Percentiles rank a stretch among this genome's conserved stretches.
Evolutionary conservation across 768 basidiomycete species (phyloP).

Genomic region (Trametes punicea): DNA sequence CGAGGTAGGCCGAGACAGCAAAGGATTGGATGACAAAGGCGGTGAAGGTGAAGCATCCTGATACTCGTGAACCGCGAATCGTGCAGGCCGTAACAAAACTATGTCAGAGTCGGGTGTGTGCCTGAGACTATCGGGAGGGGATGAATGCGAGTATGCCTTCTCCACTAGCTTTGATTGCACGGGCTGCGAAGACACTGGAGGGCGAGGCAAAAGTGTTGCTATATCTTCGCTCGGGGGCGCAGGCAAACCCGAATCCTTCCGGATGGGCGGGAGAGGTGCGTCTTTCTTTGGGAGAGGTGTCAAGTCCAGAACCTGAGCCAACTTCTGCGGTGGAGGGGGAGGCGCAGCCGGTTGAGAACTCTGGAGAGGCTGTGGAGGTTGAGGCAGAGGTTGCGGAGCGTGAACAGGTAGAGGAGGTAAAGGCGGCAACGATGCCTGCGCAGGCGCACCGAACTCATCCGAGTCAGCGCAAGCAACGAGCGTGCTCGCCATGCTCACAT

Average conservation of each 20-base stretch:
- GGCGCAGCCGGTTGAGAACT: background rate
- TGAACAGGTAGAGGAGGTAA: background rate
- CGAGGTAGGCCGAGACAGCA: constrained; percentile 13
- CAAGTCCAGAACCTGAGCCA: constrained; percentile 9
- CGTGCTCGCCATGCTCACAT: constrained; percentile 26
- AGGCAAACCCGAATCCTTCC: constrained; percentile 9
- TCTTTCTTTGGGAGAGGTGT: constrained; percentile 12
- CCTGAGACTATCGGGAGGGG: background rate
- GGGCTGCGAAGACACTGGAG: background rate
- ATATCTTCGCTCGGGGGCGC: constrained; percentile 11
- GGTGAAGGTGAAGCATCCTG: constrained; percentile 13
- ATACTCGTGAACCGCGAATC: background rate
- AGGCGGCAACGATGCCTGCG: background rate
- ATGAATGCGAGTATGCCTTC: background rate
- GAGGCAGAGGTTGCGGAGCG: background rate
- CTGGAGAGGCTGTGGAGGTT: too few species aligned
- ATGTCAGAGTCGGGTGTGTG: background rate
- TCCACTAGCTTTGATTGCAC: background rate
- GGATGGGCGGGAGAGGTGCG: constrained; percentile 4
- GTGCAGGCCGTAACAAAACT: constrained; percentile 4
- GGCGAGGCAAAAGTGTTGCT: background rate
- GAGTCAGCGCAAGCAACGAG: constrained; percentile 6
- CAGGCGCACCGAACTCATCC: constrained; percentile 6
- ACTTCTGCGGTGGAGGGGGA: constrained; percentile 5
- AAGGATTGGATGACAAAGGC: constrained; percentile 11